Percentiles rank a stretch among this genome's conserved stretches.
phyloP scores from a whole-genome alignment of 1,284 basidiomycete species.

The Boletellus deceptivus region DNA sequence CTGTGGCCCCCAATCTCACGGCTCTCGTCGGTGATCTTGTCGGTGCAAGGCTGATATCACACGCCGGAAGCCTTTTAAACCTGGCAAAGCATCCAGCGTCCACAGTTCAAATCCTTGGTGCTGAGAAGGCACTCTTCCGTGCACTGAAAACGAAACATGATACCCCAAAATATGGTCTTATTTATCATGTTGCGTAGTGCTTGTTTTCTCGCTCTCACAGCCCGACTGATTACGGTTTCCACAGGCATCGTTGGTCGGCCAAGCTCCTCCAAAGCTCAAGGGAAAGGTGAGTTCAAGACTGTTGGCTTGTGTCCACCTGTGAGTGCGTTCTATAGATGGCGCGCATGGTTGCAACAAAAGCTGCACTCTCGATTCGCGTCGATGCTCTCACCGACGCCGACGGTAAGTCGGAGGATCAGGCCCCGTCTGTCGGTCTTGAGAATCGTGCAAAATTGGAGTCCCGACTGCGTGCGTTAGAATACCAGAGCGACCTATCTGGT shows the following conservation, averaged over 20 bases:
- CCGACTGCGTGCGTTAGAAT: conserved; percentile 85
- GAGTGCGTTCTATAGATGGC: conserved; percentile 70
- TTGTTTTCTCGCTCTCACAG: not conserved
- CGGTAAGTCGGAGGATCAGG: conserved; percentile 79
- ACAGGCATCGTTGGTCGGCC: conserved; percentile 91
- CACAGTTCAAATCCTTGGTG: conserved; percentile 97
- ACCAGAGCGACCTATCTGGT: conserved; percentile 70
- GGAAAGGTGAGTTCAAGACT: conserved; percentile 67
- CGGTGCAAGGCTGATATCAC: conserved; percentile 93
- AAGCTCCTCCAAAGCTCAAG: conserved; percentile 97
- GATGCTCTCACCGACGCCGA: conserved; percentile 94
- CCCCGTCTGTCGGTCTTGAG: conserved; percentile 87
- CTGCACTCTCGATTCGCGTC: conserved; percentile 93
- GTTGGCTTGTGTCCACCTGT: not conserved
- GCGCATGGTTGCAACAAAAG: conserved; percentile 98
- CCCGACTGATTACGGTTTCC: conserved; percentile 7
- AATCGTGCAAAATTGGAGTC: conserved; percentile 96
- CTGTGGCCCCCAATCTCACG: conserved; percentile 96
- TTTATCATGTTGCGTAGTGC: conserved; percentile 79
- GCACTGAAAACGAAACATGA: conserved; percentile 99
- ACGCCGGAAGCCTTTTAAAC: conserved; percentile 92
- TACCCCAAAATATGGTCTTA: conserved; percentile 97
- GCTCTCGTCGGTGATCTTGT: conserved; percentile 96
- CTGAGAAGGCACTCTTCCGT: conserved; percentile 97
- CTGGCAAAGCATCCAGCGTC: conserved; percentile 97